Conservation (phyloP, 768 basidiomycete species). For the Cyclocybe aegerita region DNA sequence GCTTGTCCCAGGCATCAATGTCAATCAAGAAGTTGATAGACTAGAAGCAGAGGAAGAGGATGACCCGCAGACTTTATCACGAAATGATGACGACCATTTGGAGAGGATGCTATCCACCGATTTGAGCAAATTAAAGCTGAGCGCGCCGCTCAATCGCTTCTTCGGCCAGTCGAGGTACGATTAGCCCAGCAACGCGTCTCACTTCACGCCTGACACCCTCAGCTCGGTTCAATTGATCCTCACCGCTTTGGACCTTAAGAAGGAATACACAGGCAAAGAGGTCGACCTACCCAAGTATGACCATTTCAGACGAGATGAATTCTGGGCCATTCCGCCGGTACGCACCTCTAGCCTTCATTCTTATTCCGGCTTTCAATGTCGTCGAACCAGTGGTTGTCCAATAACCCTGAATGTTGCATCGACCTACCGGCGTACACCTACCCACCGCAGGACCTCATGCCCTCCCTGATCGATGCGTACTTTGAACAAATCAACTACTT, state of each 20-base stretch:
- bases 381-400: constrained; percentile 30
- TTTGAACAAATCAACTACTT: constrained; percentile 57
- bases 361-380: background rate
- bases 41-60: constrained; percentile 34
- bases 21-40: constrained; percentile 57
- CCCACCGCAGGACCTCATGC: constrained; percentile 54
- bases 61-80: constrained; percentile 29
- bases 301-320: constrained; percentile 40
- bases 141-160: constrained; percentile 41
- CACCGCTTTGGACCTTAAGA: constrained; percentile 58
- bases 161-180: constrained; percentile 47
- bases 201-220: background rate
- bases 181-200: background rate
- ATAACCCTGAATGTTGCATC: constrained; percentile 17
- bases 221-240: constrained; percentile 54
- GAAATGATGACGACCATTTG: constrained; percentile 33
- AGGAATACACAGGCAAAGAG: constrained; percentile 44
- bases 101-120: constrained; percentile 25
- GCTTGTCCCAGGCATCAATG: constrained; percentile 58
- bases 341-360: background rate
- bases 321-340: constrained; percentile 50
- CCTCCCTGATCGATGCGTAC: constrained; percentile 57
- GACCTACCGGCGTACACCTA: constrained; percentile 35
- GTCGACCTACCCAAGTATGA: constrained; percentile 20
- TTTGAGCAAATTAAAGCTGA: constrained; percentile 34